Evolutionary conservation across 2,329 filamentous ascomycete species (phyloP), one percentile per base, ranked within the genome.

Genomic region (Dryadomyces quercus-mongolicae): DNA sequence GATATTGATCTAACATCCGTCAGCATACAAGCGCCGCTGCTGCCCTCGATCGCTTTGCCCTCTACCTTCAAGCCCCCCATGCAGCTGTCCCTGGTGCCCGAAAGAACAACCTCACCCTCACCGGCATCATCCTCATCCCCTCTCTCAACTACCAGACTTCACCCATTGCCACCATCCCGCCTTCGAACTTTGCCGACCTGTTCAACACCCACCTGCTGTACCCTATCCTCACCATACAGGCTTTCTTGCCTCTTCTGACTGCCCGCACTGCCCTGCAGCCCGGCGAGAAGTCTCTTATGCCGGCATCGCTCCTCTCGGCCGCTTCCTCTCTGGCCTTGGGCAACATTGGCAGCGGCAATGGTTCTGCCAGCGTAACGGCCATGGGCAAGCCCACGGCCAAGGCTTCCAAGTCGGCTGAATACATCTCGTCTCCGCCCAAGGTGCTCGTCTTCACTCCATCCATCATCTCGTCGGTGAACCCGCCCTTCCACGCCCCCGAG

Each of bases 121-220:
- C 84, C 55, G 86, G 88, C 42, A 74, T 97, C 53, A 80, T 98
- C 53, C 74, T 97, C 59, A 85, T 95, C 22, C 92, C 92, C 2
- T 87, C 85, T 22, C 75, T 85, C 22, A 82, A 86, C 64, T 94
- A 91, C 67, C 85, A 88, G 52, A 84, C 85, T 25, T 88, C 87
- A 4, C 86, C 88, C 20, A 86, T 97, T 58, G 88, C 90, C 58
- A 91, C 88, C 4, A 85, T 96, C 56, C 82, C 88, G 7, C 84
- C 88, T 0, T 87, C 88, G 34, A 84, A 81, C 62, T 93, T 95
- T 73, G 88, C 88, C 59, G 89, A 96, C 65, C 85, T 90, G 38
- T 82, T 97, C 67, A 95, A 96, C 68, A 92, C 89, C 16, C 91
- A 95, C 64, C 79, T 98, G 13, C 78, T 97, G 54, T 86, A 90